Base-by-base conservation (phyloP, 192 early-diverging fungal genomes). In the Entomortierella parvispora region DNA sequence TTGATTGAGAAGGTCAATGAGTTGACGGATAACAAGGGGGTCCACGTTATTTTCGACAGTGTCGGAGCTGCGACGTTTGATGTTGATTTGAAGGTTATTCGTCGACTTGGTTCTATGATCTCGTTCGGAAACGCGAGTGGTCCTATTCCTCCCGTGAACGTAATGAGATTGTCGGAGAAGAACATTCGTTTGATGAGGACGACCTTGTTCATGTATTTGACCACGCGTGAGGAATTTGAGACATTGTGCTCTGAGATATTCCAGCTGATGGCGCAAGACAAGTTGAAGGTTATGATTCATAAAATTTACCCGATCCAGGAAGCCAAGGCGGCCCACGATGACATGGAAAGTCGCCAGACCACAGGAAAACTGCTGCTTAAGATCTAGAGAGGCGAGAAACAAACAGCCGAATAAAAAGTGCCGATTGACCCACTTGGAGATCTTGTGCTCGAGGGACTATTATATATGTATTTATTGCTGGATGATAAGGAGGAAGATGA, bases 121-220 rank as follows among this genome's bases (percentile, higher is more conserved):
- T 91, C 90, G 3, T 98, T 95, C 87, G 97, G 97, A 32, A 95
- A 95, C 69, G 90, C 94, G 4, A 93, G 92, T 37, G 96, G 96
- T 1, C 83, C 88, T 17, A 89, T 94, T 26, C 87, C 87, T 26
- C 88, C 89, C 2, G 82, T 93, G n/a, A 81, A 69, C 48, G 44
- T 90, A 44, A 65, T 81, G 64, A 61, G 65, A 15, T 81, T 98
- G 26, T 43, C 87, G 0, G 81, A 89, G 45, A 92, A 94, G 60
- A 92, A 92, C 80, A 50, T 96, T 34, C 83, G 82, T 8, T 78
- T 97, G 59, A 85, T 92, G 82, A 79, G 94, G 42, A 93, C 95
- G 10, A 83, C 81, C 0, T 72, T 97, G 25, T 93, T 90, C 71
- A 65, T 85, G n/a, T 94, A 93, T 65, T 44, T 96, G 22, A 71